Percentiles rank a stretch among this genome's conserved stretches.
These are phyloP conservation scores for Mucor velutinosus DNA, from an alignment of 371 early-diverging fungal genomes.

Conservation along the genomic window DNA sequence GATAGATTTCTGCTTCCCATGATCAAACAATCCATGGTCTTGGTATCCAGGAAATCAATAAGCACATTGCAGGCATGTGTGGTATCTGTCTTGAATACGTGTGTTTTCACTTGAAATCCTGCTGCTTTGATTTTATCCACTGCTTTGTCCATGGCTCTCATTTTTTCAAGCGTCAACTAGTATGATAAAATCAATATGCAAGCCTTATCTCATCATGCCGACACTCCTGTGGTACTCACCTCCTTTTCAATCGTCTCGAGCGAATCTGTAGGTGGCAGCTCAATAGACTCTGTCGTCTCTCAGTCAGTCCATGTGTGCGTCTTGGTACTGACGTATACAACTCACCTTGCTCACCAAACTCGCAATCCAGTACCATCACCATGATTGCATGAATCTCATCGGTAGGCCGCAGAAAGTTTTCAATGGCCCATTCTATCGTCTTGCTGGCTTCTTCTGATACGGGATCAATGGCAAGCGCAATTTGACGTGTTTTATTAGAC, in stretches of 20 bases:
- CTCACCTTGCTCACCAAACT: slow-evolving; percentile 42
- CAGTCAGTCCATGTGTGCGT: neutral
- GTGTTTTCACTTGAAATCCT: slow-evolving; percentile 17
- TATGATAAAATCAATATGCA: neutral
- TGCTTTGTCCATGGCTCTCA: slow-evolving; percentile 22
- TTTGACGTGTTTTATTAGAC: slow-evolving; percentile 28
- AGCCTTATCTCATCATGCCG: neutral
- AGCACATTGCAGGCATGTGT: slow-evolving; percentile 36
- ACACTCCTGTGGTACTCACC: slow-evolving; percentile 15
- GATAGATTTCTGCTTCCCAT: slow-evolving; percentile 54
- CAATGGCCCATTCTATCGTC: slow-evolving; percentile 48
- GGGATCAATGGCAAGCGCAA: slow-evolving; percentile 51
- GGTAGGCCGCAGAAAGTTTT: slow-evolving; percentile 38
- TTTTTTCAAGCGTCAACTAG: slow-evolving; percentile 24
- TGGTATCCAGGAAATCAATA: slow-evolving; percentile 40
- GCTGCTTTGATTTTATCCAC: slow-evolving; percentile 9
- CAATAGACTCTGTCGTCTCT: slow-evolving; percentile 8
- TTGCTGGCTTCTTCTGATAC: slow-evolving; percentile 35
- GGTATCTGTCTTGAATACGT: slow-evolving; percentile 33
- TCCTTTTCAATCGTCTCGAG: slow-evolving; percentile 33
- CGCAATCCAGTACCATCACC: slow-evolving; percentile 41
- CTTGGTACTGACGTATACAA: neutral
- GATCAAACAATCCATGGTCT: slow-evolving; percentile 40
- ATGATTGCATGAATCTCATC: slow-evolving; percentile 48
- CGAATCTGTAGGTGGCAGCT: slow-evolving; percentile 23